Base-by-base conservation (phyloP, 768 basidiomycete species). In the Boletus vinaceobasis region DNA sequence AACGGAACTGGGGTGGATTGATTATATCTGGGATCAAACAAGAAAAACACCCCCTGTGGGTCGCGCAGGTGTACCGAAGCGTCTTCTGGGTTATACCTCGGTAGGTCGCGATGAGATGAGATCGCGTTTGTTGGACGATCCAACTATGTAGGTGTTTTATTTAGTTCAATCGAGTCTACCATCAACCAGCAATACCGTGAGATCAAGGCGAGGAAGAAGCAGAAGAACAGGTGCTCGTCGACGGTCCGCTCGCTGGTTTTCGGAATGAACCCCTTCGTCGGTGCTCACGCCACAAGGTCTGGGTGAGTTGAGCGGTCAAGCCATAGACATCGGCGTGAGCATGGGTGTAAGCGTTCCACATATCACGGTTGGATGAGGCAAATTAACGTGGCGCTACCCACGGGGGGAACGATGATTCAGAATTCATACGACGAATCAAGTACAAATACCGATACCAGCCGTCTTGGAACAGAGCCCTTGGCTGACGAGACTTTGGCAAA, bases 381-480 rank as follows among this genome's bases (percentile, higher is more conserved):
- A n/a, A n/a, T n/a, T n/a, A n/a, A 31, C 5, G 5, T 14, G 13
- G 13, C 17, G 7, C 15, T 1, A 45, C 64, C 54, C 19, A 68
- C 67, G 66, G 65, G 49, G 0, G 68, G 68, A 49, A 67, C 59
- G 45, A 59, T 38, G 14, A 61, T 67, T 60, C 67, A 37, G 53
- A 53, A 2, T 70, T n/a, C 65, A 70, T 61, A 14, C 54, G 49
- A 7, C 58, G 65, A 2, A 70, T 52, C 27, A 63, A 65, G 58
- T 60, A 56, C 55, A 63, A 6, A 67, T 61, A 1, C 68, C 61
- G 7, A 65, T 57, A 1, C 68, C 60, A n/a, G 65, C 61, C 31
- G 66, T 70, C 54, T 65, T 68, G 13, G 67, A 70, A 31, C 68
- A 61, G 11, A 70, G 57, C n/a, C n/a, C 52, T 68, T 68, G 36